Conservation (phyloP, 1,284 basidiomycete genomes). For the Rhodotorula sp. region DNA sequence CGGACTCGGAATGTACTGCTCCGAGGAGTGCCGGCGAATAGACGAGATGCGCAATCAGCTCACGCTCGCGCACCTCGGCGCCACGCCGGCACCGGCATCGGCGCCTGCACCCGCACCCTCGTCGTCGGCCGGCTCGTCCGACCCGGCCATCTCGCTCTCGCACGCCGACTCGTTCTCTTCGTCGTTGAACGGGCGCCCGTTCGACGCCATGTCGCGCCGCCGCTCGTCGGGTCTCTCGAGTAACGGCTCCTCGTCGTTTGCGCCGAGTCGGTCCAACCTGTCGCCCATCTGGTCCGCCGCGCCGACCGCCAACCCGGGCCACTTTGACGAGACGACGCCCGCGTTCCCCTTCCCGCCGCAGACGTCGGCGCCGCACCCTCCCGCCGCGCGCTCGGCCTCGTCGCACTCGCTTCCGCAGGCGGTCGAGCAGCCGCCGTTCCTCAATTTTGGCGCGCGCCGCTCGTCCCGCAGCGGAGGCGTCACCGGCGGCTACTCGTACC, state of each 20-base stretch:
- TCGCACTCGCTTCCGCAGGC: neutral
- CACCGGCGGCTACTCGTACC: conserved; percentile 19
- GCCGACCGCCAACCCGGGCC: conserved; percentile 12
- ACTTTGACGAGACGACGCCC: neutral
- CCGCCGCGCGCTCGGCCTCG: neutral
- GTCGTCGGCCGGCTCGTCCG: neutral
- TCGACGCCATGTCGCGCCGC: conserved; percentile 3
- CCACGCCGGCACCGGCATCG: neutral
- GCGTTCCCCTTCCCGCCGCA: conserved; percentile 20
- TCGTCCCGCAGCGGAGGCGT: conserved; percentile 8
- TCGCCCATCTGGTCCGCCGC: conserved; percentile 23
- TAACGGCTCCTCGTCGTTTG: conserved; percentile 2
- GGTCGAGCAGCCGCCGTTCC: conserved; percentile 2
- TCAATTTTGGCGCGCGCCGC: conserved; percentile 28
- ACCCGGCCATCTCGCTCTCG: neutral
- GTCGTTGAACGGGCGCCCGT: neutral
- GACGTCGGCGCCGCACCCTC: neutral
- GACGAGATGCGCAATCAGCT: conserved; percentile 25
- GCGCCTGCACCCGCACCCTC: too few species aligned
- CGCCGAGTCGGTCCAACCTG: conserved; percentile 1
- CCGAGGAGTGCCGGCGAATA: conserved; percentile 22
- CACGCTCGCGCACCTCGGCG: conserved; percentile 20
- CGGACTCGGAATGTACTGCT: conserved; percentile 22
- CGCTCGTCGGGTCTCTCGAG: conserved; percentile 23
- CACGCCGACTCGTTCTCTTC: neutral